Conservation (phyloP, 345 rosid species). For the Citrus maxima region DNA sequence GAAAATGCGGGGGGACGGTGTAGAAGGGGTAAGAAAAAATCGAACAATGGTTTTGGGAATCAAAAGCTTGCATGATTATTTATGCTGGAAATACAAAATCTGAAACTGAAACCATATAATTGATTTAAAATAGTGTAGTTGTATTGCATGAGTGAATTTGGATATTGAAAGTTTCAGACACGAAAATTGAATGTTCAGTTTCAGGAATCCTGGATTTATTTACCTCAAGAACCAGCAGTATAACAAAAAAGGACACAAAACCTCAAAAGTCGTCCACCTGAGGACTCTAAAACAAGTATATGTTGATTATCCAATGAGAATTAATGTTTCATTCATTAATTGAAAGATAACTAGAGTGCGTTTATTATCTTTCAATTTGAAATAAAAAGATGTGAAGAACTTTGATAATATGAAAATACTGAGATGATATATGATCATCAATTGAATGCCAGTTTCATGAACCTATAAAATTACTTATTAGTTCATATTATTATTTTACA, state of each 20-base stretch:
- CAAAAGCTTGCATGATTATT: not conserved
- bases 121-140: not conserved
- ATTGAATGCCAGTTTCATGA: too few relatives aligned
- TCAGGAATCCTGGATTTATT: not conserved
- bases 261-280: not conserved
- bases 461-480: too few relatives aligned
- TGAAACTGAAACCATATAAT: not conserved
- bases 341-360: too few relatives aligned
- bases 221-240: not conserved
- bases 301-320: not conserved
- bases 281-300: not conserved
- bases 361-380: too few relatives aligned
- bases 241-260: not conserved
- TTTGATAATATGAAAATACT: too few relatives aligned
- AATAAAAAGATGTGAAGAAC: too few relatives aligned
- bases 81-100: not conserved
- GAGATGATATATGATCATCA: too few relatives aligned
- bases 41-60: not conserved
- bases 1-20: not conserved
- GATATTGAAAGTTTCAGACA: not conserved
- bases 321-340: too few relatives aligned
- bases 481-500: too few relatives aligned
- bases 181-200: not conserved
- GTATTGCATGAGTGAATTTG: not conserved
- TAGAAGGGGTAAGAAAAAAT: not conserved